Evolutionary conservation across 2,329 filamentous ascomycete genomes (phyloP).

Genomic region (Penicillium crustosum): DNA sequence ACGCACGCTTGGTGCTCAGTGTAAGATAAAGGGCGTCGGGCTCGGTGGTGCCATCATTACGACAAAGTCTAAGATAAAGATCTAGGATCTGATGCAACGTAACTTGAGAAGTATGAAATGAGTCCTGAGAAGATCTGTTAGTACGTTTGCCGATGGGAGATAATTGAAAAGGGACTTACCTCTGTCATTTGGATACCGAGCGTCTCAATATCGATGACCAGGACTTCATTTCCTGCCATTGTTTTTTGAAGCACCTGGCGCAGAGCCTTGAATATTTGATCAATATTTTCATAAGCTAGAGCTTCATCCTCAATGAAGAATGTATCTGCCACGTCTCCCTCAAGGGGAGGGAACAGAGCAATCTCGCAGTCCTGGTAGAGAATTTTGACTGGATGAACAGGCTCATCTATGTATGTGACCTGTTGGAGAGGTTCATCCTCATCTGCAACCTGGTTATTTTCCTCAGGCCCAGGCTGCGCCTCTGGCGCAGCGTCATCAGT

Average conservation of each 20-base stretch:
- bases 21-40: conserved; percentile 60
- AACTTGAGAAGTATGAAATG: conserved; percentile 48
- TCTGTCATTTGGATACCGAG: conserved; percentile 59
- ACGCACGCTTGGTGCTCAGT: conserved; percentile 55
- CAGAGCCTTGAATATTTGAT: conserved; percentile 57
- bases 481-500: conserved; percentile 8
- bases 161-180: conserved; percentile 46
- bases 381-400: conserved; percentile 53
- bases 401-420: conserved; percentile 8
- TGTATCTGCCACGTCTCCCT: conserved; percentile 53
- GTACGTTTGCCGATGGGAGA: neutral
- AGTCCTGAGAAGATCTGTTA: conserved; percentile 48
- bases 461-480: conserved; percentile 7
- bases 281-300: conserved; percentile 54
- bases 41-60: conserved; percentile 57
- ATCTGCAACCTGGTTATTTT: conserved; percentile 2
- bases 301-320: conserved; percentile 59
- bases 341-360: conserved; percentile 58
- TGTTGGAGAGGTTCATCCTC: conserved; percentile 25
- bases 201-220: conserved; percentile 56
- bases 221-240: conserved; percentile 57
- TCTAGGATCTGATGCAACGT: conserved; percentile 59
- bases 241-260: conserved; percentile 56
- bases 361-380: conserved; percentile 58
- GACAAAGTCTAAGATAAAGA: conserved; percentile 58